A percentile compares a stretch with the other conserved stretches of the same genome.
phyloP scores from a whole-genome alignment of 495 filamentous ascomycete genomes.

The Usnea hakonensis region DNA sequence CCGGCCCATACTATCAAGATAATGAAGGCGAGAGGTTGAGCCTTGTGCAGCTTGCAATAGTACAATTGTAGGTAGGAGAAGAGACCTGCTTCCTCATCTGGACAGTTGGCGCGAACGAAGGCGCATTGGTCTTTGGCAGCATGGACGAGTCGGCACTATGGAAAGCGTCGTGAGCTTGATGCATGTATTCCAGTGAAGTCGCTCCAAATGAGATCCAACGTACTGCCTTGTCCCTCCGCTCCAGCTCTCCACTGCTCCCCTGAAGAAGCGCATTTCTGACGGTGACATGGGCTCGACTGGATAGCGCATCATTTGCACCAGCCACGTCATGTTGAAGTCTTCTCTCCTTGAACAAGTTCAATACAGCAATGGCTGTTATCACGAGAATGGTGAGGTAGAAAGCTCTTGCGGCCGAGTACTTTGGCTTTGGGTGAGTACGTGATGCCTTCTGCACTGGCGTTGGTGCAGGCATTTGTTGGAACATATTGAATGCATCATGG shows the following conservation, averaged over 20 bases:
- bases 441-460: constrained; percentile 14
- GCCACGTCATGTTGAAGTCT: background rate
- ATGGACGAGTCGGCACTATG: constrained; percentile 75
- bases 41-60: constrained; percentile 70
- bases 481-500: constrained; percentile 22
- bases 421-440: constrained; percentile 7
- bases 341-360: constrained; percentile 23
- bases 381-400: constrained; percentile 33
- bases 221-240: constrained; percentile 30
- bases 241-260: constrained; percentile 13
- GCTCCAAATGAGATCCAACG: background rate
- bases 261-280: background rate
- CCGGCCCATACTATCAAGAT: constrained; percentile 76
- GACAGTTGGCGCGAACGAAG: constrained; percentile 74
- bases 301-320: background rate
- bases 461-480: constrained; percentile 14
- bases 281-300: background rate
- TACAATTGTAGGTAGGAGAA: constrained; percentile 85
- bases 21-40: constrained; percentile 66
- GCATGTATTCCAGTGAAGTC: background rate
- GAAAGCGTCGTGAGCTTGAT: constrained; percentile 22
- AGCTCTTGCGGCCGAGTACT: constrained; percentile 28
- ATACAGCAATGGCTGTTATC: constrained; percentile 27
- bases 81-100: constrained; percentile 82
- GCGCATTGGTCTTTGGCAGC: constrained; percentile 71